phyloP scores from a whole-genome alignment of 1,284 basidiomycete genomes.

The Xerocomus nothofagi region DNA sequence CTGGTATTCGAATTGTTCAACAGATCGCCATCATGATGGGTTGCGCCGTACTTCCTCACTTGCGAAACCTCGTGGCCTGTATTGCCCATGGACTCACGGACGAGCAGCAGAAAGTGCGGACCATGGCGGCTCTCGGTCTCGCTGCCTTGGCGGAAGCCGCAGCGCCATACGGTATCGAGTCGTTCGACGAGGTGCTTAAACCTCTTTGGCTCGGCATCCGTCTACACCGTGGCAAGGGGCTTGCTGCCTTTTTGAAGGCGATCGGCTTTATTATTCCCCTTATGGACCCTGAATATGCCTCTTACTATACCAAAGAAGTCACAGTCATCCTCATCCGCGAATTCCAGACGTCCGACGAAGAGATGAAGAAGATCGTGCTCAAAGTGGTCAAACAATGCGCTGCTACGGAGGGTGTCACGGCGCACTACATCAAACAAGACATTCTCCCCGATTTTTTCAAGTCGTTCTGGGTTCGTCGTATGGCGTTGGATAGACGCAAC shows the following conservation, averaged over 20 bases:
- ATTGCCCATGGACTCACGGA: constrained; percentile 95
- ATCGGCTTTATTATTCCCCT: constrained; percentile 99
- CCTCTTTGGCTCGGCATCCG: constrained; percentile 98
- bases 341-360: constrained; percentile 99
- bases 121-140: constrained; percentile 97
- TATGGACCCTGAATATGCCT: constrained; percentile 99
- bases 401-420: constrained; percentile 94
- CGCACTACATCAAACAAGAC: constrained; percentile 93
- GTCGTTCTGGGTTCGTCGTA: constrained; percentile 95
- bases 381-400: constrained; percentile 99
- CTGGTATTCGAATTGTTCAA: constrained; percentile 98
- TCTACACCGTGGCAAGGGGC: constrained; percentile 96
- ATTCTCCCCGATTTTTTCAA: constrained; percentile 99
- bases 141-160: constrained; percentile 96
- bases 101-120: constrained; percentile 98
- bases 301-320: constrained; percentile 97
- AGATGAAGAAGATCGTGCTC: constrained; percentile 99
- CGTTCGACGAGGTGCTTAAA: constrained; percentile 97
- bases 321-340: constrained; percentile 98
- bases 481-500: constrained; percentile 96
- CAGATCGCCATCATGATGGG: constrained; percentile 99
- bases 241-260: constrained; percentile 97
- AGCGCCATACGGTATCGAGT: constrained; percentile 99
- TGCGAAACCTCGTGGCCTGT: constrained; percentile 95
- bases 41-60: constrained; percentile 96